Evolutionary conservation across 2,329 filamentous ascomycete genomes (phyloP).

Genomic region (Chaetomium strumarium): DNA sequence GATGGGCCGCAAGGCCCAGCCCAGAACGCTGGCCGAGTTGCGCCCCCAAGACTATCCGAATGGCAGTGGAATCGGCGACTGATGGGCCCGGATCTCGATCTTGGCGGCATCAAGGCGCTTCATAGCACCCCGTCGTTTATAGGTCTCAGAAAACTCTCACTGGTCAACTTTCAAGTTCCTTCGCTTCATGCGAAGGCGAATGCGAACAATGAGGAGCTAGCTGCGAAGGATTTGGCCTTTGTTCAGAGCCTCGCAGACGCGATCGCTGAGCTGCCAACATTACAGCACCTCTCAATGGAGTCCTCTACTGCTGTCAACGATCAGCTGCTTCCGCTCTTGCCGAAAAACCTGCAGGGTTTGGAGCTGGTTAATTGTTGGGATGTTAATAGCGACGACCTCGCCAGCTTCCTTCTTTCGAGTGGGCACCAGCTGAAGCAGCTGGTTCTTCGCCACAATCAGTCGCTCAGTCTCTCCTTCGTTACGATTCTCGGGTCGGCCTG

Average conservation of each 20-base stretch:
- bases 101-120: constrained; percentile 44
- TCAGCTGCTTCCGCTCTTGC: constrained; percentile 61
- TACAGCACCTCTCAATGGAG: constrained; percentile 67
- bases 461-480: constrained; percentile 70
- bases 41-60: constrained; percentile 23
- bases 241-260: constrained; percentile 40
- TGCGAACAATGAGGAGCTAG: constrained; percentile 39
- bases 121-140: constrained; percentile 54
- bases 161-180: constrained; percentile 59
- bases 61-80: constrained; percentile 59
- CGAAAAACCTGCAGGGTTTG: constrained; percentile 58
- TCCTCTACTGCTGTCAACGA: constrained; percentile 67
- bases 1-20: constrained; percentile 39
- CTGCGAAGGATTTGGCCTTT: constrained; percentile 29
- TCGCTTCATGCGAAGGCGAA: constrained; percentile 39
- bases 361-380: constrained; percentile 76
- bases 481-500: constrained; percentile 60
- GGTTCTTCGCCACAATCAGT: constrained; percentile 70
- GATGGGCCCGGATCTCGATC: constrained; percentile 39
- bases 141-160: constrained; percentile 48
- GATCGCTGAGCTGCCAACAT: constrained; percentile 48
- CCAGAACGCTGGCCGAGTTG: constrained; percentile 31
- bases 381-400: constrained; percentile 60
- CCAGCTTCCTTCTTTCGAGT: constrained; percentile 58
- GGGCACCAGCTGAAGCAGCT: constrained; percentile 64